phyloP scores from a whole-genome alignment of 257 asterid species.

The Anisodus tanguticus region DNA sequence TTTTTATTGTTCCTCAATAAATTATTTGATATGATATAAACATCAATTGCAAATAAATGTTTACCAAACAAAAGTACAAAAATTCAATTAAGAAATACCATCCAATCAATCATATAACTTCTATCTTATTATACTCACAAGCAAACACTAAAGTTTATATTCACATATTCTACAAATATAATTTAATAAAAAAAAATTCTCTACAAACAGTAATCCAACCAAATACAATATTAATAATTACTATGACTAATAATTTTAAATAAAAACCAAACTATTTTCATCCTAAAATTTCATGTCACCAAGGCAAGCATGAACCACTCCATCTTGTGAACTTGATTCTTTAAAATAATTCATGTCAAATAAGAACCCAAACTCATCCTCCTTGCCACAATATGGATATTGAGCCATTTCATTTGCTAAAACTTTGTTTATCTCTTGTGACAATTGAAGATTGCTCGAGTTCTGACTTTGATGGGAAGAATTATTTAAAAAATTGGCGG shows the following conservation, averaged over 20 bases:
- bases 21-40: background rate
- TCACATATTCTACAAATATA: constrained; percentile 15
- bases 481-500: constrained; percentile 27
- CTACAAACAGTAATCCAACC: constrained; percentile 8
- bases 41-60: background rate
- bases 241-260: constrained; percentile 36
- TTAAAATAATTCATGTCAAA: constrained; percentile 45
- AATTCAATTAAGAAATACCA: background rate
- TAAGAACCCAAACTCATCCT: constrained; percentile 45
- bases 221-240: background rate
- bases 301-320: constrained; percentile 30
- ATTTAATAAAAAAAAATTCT: background rate
- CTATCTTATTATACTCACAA: constrained; percentile 10
- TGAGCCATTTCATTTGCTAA: constrained; percentile 27
- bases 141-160: background rate
- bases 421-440: constrained; percentile 29
- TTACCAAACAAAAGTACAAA: background rate
- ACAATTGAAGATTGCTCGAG: constrained; percentile 41
- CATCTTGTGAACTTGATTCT: constrained; percentile 33
- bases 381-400: constrained; percentile 35
- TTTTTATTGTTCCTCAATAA: background rate
- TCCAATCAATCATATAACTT: constrained; percentile 11
- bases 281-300: constrained; percentile 43
- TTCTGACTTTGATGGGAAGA: constrained; percentile 33
- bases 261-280: constrained; percentile 48